Base-by-base conservation (phyloP, 768 basidiomycete genomes). In the Suillus placidus region DNA sequence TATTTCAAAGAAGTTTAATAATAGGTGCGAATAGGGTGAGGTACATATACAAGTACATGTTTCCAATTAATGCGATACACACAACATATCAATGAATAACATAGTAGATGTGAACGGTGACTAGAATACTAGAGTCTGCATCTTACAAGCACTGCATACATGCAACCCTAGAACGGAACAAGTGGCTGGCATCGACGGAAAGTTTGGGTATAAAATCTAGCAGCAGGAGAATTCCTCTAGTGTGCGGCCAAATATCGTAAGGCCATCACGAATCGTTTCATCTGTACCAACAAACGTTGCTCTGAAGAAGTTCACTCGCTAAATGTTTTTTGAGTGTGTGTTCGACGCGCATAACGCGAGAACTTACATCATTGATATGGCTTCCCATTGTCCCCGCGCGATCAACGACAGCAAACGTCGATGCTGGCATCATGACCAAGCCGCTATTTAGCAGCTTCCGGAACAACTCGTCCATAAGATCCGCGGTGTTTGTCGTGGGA, bases 231-330 rank as follows among this genome's bases (percentile, higher is more conserved):
- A 83, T 42, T 79, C 75, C 58, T 71, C 70, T 4, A 83, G 66
- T 34, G 74, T 70, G 47, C 72, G 72, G 2, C 80, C 83, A 47
- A 85, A 79, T 43, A 80, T 78, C 26, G 71, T 66, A 49, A 85
- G 68, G 10, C 81, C 84, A 18, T 76, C 73, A 54, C 82, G 76
- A 69, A 86, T 85, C 32, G 75, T 78, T 42, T 81, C 79, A 64
- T 83, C 80, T 26, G 82, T 81, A 4, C 85, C 85, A 10, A 83
- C 84, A 65, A 84, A 86, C 13, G 85, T 82, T 7, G 80, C 78
- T 8, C 83, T 78, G 67, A 84, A 73, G 69, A 76, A 80, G 70
- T 82, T 80, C 58, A 81, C 69, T 26, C 79, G 79, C 82, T 83
- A 62, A 1, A 38, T 5, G 61, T 34, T 42, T 42, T 40, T 20